These are phyloP conservation scores for Aleurites moluccanus DNA, from an alignment of 441 rosid species.

Conservation along the genomic window DNA sequence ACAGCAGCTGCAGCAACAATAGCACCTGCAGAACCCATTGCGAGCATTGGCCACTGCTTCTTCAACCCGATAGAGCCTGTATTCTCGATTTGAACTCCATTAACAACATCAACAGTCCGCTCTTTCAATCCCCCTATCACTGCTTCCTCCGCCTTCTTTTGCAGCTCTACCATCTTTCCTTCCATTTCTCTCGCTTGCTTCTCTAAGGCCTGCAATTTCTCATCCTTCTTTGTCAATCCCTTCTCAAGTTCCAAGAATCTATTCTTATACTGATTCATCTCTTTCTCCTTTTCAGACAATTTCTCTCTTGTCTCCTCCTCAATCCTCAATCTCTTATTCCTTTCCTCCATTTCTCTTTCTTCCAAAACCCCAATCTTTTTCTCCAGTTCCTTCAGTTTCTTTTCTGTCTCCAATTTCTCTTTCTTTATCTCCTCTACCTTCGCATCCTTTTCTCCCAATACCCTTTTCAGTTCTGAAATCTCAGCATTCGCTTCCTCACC, in stretches of 20 bases:
- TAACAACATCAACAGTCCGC: conserved; percentile 32
- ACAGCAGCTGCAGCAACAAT: conserved; percentile 46
- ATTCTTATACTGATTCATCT: conserved; percentile 40
- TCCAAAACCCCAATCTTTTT: conserved; percentile 57
- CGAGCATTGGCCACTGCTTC: conserved; percentile 45
- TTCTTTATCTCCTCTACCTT: conserved; percentile 50
- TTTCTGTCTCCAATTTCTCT: conserved; percentile 52
- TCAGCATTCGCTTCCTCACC: conserved; percentile 48
- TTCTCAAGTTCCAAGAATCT: conserved; percentile 43
- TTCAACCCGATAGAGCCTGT: conserved; percentile 28
- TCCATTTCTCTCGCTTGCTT: conserved; percentile 42
- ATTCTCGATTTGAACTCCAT: conserved; percentile 31
- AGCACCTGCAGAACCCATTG: conserved; percentile 50
- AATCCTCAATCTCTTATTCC: conserved; percentile 51
- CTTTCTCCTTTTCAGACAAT: conserved; percentile 50
- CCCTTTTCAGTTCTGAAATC: conserved; percentile 43
- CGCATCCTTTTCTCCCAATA: conserved; percentile 44
- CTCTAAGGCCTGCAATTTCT: conserved; percentile 33
- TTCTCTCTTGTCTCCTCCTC: conserved; percentile 63
- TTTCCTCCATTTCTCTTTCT: conserved; percentile 54
- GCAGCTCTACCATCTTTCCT: conserved; percentile 36
- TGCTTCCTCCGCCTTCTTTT: conserved; percentile 46
- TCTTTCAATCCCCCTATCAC: conserved; percentile 39
- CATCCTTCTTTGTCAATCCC: conserved; percentile 38
- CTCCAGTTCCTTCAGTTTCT: conserved; percentile 64